Conservation (phyloP, 1,284 basidiomycete species). For the Phellopilus nigrolimitatus region DNA sequence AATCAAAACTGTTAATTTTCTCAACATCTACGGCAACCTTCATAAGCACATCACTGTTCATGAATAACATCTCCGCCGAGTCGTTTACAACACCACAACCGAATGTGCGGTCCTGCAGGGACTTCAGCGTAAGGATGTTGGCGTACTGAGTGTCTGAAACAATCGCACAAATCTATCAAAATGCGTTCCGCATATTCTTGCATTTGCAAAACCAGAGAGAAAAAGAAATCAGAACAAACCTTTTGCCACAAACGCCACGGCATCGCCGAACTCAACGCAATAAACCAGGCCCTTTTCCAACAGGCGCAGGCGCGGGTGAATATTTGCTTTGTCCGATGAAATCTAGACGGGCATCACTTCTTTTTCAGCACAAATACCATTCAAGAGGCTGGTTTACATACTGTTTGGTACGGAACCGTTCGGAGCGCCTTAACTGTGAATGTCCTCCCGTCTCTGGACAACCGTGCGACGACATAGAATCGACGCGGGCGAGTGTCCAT, state of each 20-base stretch:
- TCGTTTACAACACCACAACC: constrained; percentile 55
- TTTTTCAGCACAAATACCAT: background rate
- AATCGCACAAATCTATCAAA: background rate
- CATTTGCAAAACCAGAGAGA: constrained; percentile 2
- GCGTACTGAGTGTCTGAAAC: constrained; percentile 60
- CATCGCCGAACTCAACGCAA: constrained; percentile 70
- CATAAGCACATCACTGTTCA: constrained; percentile 66
- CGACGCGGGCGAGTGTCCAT: constrained; percentile 45
- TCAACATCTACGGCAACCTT: constrained; percentile 57
- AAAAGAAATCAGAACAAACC: constrained; percentile 35
- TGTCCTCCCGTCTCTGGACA: constrained; percentile 38
- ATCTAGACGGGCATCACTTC: constrained; percentile 39
- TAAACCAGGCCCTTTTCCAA: constrained; percentile 52
- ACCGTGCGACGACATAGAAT: constrained; percentile 56
- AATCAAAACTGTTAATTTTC: constrained; percentile 51
- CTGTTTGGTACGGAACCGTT: constrained; percentile 70
- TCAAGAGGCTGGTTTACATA: constrained; percentile 33
- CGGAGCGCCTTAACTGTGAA: constrained; percentile 46
- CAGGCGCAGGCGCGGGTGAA: constrained; percentile 62
- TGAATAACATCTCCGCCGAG: constrained; percentile 51
- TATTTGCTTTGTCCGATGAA: constrained; percentile 57
- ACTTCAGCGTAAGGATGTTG: constrained; percentile 69
- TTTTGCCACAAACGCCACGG: constrained; percentile 65
- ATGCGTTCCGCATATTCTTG: background rate
- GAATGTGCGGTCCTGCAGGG: constrained; percentile 59